A percentile compares a stretch with the other conserved stretches of the same genome.
phyloP scores from a whole-genome alignment of 352 stramenopile species.

The Saprolegnia parasitica region DNA sequence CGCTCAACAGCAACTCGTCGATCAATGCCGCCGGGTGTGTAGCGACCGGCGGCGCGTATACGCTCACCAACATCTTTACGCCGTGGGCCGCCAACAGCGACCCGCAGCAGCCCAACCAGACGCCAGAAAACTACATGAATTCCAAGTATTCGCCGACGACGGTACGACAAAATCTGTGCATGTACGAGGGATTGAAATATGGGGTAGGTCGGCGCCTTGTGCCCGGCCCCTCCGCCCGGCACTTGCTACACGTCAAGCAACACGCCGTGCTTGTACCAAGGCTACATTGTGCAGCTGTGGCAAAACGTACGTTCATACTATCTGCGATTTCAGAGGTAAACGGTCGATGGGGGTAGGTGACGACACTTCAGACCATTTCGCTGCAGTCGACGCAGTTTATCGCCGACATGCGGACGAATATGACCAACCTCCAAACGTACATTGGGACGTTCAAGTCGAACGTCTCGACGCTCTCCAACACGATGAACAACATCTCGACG shows the following conservation, averaged over 20 bases:
- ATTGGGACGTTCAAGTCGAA: constrained; percentile 45
- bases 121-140: constrained; percentile 29
- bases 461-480: constrained; percentile 37
- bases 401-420: constrained; percentile 34
- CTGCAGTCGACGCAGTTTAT: constrained; percentile 35
- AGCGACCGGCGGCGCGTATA: constrained; percentile 33
- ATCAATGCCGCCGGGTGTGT: constrained; percentile 28
- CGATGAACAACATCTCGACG: constrained; percentile 42
- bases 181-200: neutral
- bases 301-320: constrained; percentile 1
- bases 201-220: neutral
- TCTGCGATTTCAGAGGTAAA: constrained; percentile 24
- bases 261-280: neutral
- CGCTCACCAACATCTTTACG: constrained; percentile 32
- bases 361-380: constrained; percentile 30
- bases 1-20: constrained; percentile 35
- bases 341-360: neutral
- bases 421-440: constrained; percentile 33
- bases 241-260: neutral
- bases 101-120: neutral
- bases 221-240: too few species aligned
- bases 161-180: too few species aligned
- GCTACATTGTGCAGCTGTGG: neutral
- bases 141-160: constrained; percentile 22
- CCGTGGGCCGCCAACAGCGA: constrained; percentile 40